phyloP scores from a whole-genome alignment of 495 filamentous ascomycete species.

The Aspergillus incahuasiensis region DNA sequence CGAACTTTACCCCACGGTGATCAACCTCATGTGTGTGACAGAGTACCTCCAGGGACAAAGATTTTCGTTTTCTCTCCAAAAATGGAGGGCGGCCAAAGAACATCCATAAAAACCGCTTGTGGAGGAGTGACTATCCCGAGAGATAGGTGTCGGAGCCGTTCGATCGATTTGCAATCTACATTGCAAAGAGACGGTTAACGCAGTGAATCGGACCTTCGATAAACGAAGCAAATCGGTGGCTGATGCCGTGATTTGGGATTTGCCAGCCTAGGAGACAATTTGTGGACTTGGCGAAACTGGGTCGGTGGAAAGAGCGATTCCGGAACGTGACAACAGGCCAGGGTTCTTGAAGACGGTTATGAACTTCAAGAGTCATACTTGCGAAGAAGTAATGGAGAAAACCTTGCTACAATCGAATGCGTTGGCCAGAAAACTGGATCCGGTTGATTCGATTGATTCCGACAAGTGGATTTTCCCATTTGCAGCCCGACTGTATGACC shows the following conservation, averaged over 20 bases:
- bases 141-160: conserved; percentile 56
- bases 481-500: conserved; percentile 22
- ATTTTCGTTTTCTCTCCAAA: conserved; percentile 79
- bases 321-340: conserved; percentile 42
- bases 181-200: conserved; percentile 67
- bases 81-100: conserved; percentile 73
- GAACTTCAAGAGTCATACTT: conserved; percentile 23
- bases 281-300: conserved; percentile 24
- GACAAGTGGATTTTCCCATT: conserved; percentile 44
- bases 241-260: conserved; percentile 50
- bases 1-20: not conserved
- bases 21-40: conserved; percentile 62
- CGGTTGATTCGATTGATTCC: conserved; percentile 36
- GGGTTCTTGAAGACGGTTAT: conserved; percentile 20
- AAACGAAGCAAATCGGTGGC: conserved; percentile 43
- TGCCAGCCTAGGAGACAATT: conserved; percentile 26
- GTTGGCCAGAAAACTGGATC: conserved; percentile 22
- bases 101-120: conserved; percentile 78
- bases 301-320: conserved; percentile 20
- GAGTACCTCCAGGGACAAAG: conserved; percentile 76
- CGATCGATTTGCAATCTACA: conserved; percentile 51
- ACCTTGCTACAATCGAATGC: conserved; percentile 44
- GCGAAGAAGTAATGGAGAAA: conserved; percentile 23
- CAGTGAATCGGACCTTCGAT: conserved; percentile 56
- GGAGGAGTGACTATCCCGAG: conserved; percentile 17